These are phyloP conservation scores for Zygosaccharomyces pseudobailii DNA, from an alignment of 1,139 yeast genomes.

Conservation along the genomic window DNA sequence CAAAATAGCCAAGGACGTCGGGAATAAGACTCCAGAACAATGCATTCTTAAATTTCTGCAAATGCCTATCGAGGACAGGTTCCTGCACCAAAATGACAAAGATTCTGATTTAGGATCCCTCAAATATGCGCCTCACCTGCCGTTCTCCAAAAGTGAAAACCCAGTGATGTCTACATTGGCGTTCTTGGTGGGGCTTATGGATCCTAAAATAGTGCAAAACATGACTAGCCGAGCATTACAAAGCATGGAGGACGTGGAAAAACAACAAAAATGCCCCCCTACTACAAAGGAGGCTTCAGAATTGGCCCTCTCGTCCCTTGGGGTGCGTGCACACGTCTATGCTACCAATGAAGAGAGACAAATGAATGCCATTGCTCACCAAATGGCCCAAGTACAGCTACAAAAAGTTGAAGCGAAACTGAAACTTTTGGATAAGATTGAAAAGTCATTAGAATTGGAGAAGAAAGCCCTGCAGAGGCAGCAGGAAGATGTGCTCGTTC, in stretches of 20 bases:
- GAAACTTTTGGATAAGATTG: conserved; percentile 63
- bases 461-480: conserved; percentile 67
- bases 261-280: conserved; percentile 10
- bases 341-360: conserved; percentile 81
- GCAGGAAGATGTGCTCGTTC: conserved; percentile 77
- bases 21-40: conserved; percentile 69
- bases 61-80: conserved; percentile 76
- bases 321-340: conserved; percentile 78
- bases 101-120: conserved; percentile 56
- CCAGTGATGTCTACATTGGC: conserved; percentile 90
- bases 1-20: conserved; percentile 59
- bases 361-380: conserved; percentile 54
- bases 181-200: conserved; percentile 80
- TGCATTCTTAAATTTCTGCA: conserved; percentile 77
- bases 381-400: conserved; percentile 65
- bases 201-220: conserved; percentile 78
- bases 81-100: conserved; percentile 38
- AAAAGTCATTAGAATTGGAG: conserved; percentile 73
- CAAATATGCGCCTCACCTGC: conserved; percentile 76
- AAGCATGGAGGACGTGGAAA: conserved; percentile 27
- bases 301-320: conserved; percentile 60
- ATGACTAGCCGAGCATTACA: conserved; percentile 67
- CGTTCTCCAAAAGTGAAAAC: conserved; percentile 80
- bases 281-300: conserved; percentile 47
- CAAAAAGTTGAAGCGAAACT: conserved; percentile 75